phyloP scores from a whole-genome alignment of 1,139 yeast genomes.

The Nakaseomyces kungkrabaensis region DNA sequence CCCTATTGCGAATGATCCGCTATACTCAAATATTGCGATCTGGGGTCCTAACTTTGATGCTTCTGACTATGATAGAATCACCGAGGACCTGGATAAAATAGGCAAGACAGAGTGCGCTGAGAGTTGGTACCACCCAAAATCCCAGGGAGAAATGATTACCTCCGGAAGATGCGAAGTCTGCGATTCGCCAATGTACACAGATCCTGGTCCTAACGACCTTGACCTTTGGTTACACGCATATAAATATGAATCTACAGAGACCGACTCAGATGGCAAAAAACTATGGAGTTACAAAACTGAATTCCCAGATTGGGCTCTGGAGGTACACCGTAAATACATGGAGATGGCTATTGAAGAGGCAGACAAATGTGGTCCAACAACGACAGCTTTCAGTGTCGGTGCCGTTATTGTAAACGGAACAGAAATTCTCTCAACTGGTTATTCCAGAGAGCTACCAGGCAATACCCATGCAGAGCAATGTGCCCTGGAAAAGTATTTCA shows the following conservation, averaged over 20 bases:
- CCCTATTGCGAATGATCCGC: conserved; percentile 93
- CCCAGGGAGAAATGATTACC: conserved; percentile 50
- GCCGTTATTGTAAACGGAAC: conserved; percentile 70
- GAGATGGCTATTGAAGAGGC: conserved; percentile 63
- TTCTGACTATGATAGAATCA: conserved; percentile 39
- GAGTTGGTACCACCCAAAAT: conserved; percentile 52
- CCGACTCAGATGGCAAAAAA: conserved; percentile 49
- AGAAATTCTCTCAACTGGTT: conserved; percentile 64
- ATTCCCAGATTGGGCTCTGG: conserved; percentile 84
- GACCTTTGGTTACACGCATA: conserved; percentile 88
- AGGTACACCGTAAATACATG: conserved; percentile 46
- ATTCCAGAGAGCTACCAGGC: conserved; percentile 83
- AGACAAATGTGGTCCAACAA: conserved; percentile 67
- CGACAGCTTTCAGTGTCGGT: conserved; percentile 89
- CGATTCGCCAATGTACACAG: conserved; percentile 65
- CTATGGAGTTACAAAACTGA: conserved; percentile 72
- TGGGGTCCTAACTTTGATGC: conserved; percentile 75
- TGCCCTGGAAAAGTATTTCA: conserved; percentile 69
- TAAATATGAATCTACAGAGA: conserved; percentile 48
- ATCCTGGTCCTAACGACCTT: conserved; percentile 80
- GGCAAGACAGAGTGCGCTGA: conserved; percentile 64
- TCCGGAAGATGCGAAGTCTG: conserved; percentile 58
- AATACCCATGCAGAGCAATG: conserved; percentile 98
- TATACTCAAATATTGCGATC: conserved; percentile 60
- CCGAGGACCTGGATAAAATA: conserved; percentile 43